These are phyloP conservation scores for Mortierella sp. DNA, from an alignment of 371 early-diverging fungal species.

Conservation along the genomic window DNA sequence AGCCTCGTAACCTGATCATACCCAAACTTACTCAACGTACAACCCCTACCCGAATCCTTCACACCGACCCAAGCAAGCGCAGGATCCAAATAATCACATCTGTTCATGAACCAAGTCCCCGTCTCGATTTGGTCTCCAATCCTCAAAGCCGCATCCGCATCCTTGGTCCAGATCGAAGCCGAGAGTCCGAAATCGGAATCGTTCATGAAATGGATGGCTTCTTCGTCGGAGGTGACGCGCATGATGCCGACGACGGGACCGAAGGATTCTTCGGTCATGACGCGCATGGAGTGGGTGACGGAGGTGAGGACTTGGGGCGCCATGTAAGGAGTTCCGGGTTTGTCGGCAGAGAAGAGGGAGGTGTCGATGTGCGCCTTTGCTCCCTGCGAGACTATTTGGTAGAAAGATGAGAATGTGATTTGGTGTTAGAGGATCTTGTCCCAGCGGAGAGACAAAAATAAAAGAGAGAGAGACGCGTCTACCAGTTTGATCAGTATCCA, in stretches of 20 bases:
- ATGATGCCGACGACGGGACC: slow-evolving; percentile 89
- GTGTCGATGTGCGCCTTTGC: slow-evolving; percentile 77
- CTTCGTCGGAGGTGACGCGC: slow-evolving; percentile 79
- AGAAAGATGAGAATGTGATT: neutral
- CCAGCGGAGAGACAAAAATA: neutral
- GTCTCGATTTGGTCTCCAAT: slow-evolving; percentile 82
- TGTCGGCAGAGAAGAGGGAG: slow-evolving; percentile 71
- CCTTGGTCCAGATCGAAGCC: slow-evolving; percentile 87
- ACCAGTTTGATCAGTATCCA: neutral
- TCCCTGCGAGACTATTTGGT: slow-evolving; percentile 69
- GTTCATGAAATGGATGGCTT: slow-evolving; percentile 86
- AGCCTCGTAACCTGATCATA: slow-evolving; percentile 76
- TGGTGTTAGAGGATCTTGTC: neutral
- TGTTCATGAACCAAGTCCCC: slow-evolving; percentile 92
- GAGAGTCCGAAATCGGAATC: slow-evolving; percentile 88
- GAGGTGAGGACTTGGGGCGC: slow-evolving; percentile 83
- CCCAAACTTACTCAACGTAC: slow-evolving; percentile 75
- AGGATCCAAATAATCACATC: slow-evolving; percentile 88
- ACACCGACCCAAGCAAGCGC: slow-evolving; percentile 87
- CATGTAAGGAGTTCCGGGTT: slow-evolving; percentile 77
- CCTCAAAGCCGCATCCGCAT: slow-evolving; percentile 67
- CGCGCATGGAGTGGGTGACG: slow-evolving; percentile 80
- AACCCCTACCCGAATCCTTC: slow-evolving; percentile 87
- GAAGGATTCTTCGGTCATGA: slow-evolving; percentile 92
- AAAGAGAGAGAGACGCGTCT: neutral